Base-by-base conservation (phyloP, 257 asterid species). In the Ilex asprella region DNA sequence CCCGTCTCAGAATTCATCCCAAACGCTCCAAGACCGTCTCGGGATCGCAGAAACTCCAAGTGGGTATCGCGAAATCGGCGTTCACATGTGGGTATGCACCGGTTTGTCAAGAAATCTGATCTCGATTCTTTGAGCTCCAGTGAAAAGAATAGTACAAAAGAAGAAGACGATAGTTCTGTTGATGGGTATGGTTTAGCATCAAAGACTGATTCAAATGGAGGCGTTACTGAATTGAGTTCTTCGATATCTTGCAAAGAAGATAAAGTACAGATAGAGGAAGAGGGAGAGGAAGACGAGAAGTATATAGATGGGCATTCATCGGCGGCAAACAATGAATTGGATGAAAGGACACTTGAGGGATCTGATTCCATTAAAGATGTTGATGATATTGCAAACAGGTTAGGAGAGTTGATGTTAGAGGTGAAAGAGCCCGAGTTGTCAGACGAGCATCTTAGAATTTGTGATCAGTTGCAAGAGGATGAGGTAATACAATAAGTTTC, bases 401-500 rank as follows among this genome's bases (percentile, higher is more conserved):
- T 88, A 29, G 66, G 75, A 61, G 84, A 84, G 78, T 66, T 88
- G 56, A 74, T 75, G 51, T 50, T 81, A 68, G 55, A 81, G 10
- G 73, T 30, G 61, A 71, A 78, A 44, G 89, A 84, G 66, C 76
- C 67, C 0, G 80, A 72, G 62, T 60, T 86, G 63, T 71, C 94
- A 2, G 85, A 75, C 62, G 93, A 84, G 65, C 72, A 68, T 73
- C 67, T 83, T 44, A 78, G 68, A 55, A 60, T 73, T 70, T 88
- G 86, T 78, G 75, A 74, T 65, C 96, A 88, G 75, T 79, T 78
- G 32, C 95, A 88, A 60, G 89, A 83, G 72, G 96, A 91, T 66
- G 98, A 88, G 96, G 95, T 91, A 75, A 68, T 50, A 61, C 55
- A 39, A 39, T 62, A 32, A 58, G 66, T 61, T 61, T 59, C 31